A percentile compares a stretch with the other conserved stretches of the same genome.
These are phyloP conservation scores for Auricularia heimuer DNA, from an alignment of 768 basidiomycete genomes.

Conservation along the genomic window DNA sequence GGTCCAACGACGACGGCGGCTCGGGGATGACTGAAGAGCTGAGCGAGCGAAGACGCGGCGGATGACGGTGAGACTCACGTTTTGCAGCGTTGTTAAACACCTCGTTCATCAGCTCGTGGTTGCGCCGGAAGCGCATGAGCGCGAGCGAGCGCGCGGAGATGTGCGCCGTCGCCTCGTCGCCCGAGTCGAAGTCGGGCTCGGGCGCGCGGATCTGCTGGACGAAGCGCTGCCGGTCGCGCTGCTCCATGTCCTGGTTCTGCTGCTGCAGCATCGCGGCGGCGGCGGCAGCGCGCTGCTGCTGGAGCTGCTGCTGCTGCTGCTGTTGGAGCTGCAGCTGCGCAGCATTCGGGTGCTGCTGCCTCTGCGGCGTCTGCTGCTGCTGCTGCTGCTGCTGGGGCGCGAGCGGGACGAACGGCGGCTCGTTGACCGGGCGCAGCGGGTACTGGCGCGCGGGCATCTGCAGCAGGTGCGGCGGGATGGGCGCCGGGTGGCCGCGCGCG, in stretches of 20 bases:
- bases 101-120: slow-evolving; percentile 78
- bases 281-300: neutral
- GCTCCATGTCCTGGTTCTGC: neutral
- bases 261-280: neutral
- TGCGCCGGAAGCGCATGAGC: slow-evolving; percentile 61
- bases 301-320: neutral
- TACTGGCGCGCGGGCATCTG: slow-evolving; percentile 59
- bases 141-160: slow-evolving; percentile 68
- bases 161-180: slow-evolving; percentile 23
- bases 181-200: neutral
- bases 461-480: slow-evolving; percentile 45
- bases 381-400: slow-evolving; percentile 30
- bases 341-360: no score
- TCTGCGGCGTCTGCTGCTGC: neutral
- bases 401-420: slow-evolving; percentile 60
- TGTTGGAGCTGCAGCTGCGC: neutral
- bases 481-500: slow-evolving; percentile 38
- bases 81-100: slow-evolving; percentile 69
- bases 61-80: slow-evolving; percentile 23
- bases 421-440: slow-evolving; percentile 56
- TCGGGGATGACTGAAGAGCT: neutral
- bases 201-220: neutral
- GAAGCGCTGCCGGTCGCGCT: neutral
- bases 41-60: no score
- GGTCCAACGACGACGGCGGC: neutral